Percentiles rank a stretch among this genome's conserved stretches.
Evolutionary conservation across 164 flowering plant species (phyloP).

Genomic region (Liriodendron chinense): DNA sequence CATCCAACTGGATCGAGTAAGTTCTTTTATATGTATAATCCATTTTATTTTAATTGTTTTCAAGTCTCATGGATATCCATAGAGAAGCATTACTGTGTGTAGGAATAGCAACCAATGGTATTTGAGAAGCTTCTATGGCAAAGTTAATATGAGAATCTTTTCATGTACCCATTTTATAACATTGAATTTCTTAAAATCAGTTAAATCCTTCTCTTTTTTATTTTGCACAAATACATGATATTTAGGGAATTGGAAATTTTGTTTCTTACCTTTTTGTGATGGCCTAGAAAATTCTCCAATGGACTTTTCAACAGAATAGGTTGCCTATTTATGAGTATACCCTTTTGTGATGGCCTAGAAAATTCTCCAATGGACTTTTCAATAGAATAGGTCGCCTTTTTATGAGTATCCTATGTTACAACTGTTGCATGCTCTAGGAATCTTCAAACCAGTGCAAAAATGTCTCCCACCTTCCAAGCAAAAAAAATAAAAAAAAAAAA

Average conservation of each 20-base stretch:
- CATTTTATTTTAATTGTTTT: background rate
- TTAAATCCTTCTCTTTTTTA: background rate
- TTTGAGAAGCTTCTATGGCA: background rate
- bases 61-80: background rate
- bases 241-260: background rate
- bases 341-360: too few relatives aligned
- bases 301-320: too few relatives aligned
- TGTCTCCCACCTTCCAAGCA: too few relatives aligned
- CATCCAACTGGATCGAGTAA: conserved; percentile 60
- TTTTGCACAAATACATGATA: background rate
- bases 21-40: conserved; percentile 11
- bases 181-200: background rate
- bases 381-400: too few relatives aligned
- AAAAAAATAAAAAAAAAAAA: too few relatives aligned
- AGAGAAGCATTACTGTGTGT: background rate
- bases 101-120: background rate
- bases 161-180: background rate
- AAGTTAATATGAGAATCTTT: background rate
- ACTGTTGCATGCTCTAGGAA: too few relatives aligned
- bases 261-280: too few relatives aligned
- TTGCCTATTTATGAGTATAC: too few relatives aligned
- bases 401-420: too few relatives aligned
- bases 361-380: too few relatives aligned
- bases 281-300: too few relatives aligned
- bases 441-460: too few relatives aligned